phyloP scores from a whole-genome alignment of 176 grass and related monocot genomes.

The Ensete glaucum region DNA sequence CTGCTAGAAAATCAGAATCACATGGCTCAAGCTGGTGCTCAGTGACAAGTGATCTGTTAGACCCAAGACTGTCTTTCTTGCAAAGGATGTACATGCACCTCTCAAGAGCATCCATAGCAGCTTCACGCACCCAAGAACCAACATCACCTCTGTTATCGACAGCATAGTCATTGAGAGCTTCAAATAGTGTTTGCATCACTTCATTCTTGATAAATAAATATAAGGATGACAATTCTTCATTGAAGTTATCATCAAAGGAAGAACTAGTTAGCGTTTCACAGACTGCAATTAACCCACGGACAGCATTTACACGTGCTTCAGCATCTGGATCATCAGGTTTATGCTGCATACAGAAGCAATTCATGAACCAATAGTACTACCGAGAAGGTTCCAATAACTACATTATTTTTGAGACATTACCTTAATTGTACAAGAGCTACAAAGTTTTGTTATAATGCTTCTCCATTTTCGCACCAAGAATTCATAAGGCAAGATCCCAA shows the following conservation, averaged over 20 bases:
- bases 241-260: slow-evolving; percentile 33
- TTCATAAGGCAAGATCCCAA: slow-evolving; percentile 71
- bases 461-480: slow-evolving; percentile 76
- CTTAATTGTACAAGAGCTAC: slow-evolving; percentile 79
- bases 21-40: slow-evolving; percentile 12
- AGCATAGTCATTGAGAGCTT: slow-evolving; percentile 92
- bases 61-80: slow-evolving; percentile 48
- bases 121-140: slow-evolving; percentile 95
- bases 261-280: slow-evolving; percentile 61
- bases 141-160: slow-evolving; percentile 97
- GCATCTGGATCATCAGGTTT: slow-evolving; percentile 90
- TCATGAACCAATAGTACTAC: neutral
- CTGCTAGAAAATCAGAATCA: slow-evolving; percentile 24
- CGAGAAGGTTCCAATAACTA: neutral
- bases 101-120: slow-evolving; percentile 88
- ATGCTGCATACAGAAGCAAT: slow-evolving; percentile 45
- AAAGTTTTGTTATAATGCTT: slow-evolving; percentile 67
- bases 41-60: slow-evolving; percentile 3
- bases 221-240: slow-evolving; percentile 27
- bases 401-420: slow-evolving; percentile 23
- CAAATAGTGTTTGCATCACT: slow-evolving; percentile 59
- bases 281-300: slow-evolving; percentile 64
- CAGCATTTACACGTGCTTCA: slow-evolving; percentile 83
- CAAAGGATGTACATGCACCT: slow-evolving; percentile 64
- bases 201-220: slow-evolving; percentile 63